Evolutionary conservation across 2,329 filamentous ascomycete genomes (phyloP).

Genomic region (Aspergillus pseudotamarii): DNA sequence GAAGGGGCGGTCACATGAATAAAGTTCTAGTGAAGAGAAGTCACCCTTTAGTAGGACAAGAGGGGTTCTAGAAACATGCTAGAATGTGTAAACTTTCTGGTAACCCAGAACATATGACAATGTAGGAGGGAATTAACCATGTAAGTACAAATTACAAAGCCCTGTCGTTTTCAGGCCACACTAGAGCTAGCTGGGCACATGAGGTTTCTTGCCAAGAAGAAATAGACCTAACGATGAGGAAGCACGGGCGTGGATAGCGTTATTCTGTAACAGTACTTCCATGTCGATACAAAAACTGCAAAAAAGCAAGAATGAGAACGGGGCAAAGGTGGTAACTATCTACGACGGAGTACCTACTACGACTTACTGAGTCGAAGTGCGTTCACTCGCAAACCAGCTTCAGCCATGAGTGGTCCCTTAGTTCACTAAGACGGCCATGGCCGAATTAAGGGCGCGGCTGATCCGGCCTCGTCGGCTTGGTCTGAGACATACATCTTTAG

Average conservation of each 20-base stretch:
- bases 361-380: neutral
- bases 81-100: constrained; percentile 6
- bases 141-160: too few species aligned
- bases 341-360: neutral
- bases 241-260: neutral
- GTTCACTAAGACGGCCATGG: constrained; percentile 5
- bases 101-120: neutral
- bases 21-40: neutral
- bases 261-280: neutral
- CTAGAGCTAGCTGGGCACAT: neutral
- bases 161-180: neutral
- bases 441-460: constrained; percentile 15
- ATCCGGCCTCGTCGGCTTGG: constrained; percentile 14
- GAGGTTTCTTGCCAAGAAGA: neutral
- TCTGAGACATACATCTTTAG: constrained; percentile 14
- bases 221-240: neutral
- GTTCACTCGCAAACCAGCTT: neutral
- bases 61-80: constrained; percentile 20
- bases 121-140: neutral
- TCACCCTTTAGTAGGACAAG: neutral
- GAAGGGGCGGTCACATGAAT: constrained; percentile 14
- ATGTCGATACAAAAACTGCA: neutral
- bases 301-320: neutral
- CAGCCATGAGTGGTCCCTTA: neutral
- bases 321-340: neutral